These are phyloP conservation scores for Emmonsiellopsis sp. DNA, from an alignment of 2,329 filamentous ascomycete species.

Conservation along the genomic window DNA sequence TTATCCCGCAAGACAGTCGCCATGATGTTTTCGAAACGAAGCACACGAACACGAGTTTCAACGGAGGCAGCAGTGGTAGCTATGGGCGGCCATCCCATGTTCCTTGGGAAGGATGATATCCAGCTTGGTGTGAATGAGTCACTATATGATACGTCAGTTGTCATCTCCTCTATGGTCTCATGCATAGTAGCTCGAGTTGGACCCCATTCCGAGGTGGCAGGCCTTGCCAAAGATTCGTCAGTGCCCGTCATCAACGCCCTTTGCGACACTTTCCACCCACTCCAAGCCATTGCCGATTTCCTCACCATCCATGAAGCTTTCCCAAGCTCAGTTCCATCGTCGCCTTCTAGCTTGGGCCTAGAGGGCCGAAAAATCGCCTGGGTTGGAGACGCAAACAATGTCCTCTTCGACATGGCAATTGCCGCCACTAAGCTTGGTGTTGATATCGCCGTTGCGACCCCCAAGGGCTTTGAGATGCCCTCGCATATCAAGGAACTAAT, in stretches of 20 bases:
- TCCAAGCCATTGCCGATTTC: conserved; percentile 91
- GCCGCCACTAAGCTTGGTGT: conserved; percentile 80
- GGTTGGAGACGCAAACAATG: conserved; percentile 95
- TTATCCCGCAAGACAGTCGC: conserved; percentile 74
- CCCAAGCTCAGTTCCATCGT: conserved; percentile 24
- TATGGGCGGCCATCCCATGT: conserved; percentile 91
- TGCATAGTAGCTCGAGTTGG: conserved; percentile 74
- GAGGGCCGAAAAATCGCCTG: conserved; percentile 86
- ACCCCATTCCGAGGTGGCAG: conserved; percentile 63
- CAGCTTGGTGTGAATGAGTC: conserved; percentile 92
- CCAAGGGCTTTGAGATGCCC: conserved; percentile 74
- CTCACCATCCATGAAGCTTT: conserved; percentile 79
- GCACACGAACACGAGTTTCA: conserved; percentile 84
- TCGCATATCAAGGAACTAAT: conserved; percentile 65
- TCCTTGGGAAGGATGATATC: conserved; percentile 89
- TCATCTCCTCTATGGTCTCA: conserved; percentile 89
- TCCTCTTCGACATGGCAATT: conserved; percentile 86
- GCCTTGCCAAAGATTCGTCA: conserved; percentile 60
- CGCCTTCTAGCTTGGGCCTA: conserved; percentile 51
- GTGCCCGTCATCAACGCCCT: conserved; percentile 82
- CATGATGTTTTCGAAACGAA: conserved; percentile 95
- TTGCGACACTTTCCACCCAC: conserved; percentile 82
- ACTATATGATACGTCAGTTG: conserved; percentile 79
- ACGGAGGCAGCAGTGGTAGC: conserved; percentile 84
- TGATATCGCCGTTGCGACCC: conserved; percentile 77